Percentiles rank a stretch among this genome's conserved stretches.
phyloP scores from a whole-genome alignment of 805 yeast species.

The Tetrapisispora nanseiensis region DNA sequence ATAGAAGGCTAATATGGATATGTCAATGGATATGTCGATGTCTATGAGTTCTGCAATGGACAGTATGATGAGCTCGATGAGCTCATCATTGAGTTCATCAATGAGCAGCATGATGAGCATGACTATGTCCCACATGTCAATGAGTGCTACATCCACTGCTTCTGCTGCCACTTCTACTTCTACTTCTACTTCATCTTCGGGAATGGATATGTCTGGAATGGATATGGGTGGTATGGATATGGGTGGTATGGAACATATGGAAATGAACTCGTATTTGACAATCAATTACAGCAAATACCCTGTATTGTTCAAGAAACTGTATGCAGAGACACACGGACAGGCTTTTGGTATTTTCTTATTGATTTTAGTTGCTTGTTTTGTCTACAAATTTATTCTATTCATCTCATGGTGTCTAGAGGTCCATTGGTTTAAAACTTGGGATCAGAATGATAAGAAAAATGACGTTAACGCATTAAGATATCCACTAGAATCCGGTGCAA shows the following conservation, averaged over 20 bases:
- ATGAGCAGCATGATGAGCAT: conserved; percentile 6
- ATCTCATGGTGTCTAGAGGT: conserved; percentile 56
- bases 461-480: conserved; percentile 1
- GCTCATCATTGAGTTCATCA: conserved; percentile 1
- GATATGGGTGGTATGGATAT: conserved; percentile 8
- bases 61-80: conserved; percentile 5
- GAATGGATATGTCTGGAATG: conserved; percentile 10
- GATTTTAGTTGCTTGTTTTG: conserved; percentile 48
- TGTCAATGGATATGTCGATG: conserved; percentile 1
- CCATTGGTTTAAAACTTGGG: conserved; percentile 44
- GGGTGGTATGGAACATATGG: conserved; percentile 12
- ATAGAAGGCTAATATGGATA: not conserved
- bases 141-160: conserved; percentile 2
- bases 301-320: conserved; percentile 47
- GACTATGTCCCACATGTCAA: not conserved
- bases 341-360: conserved; percentile 69
- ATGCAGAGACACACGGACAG: conserved; percentile 45
- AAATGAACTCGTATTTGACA: conserved; percentile 53
- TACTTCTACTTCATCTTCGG: not conserved
- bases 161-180: not conserved
- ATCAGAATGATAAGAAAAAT: conserved; percentile 10
- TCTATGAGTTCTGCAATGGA: conserved; percentile 3
- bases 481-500: conserved; percentile 4
- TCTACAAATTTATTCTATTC: conserved; percentile 51
- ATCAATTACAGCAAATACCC: conserved; percentile 44